Evolutionary conservation across 805 yeast species (phyloP).

Genomic region (Wickerhamiella azymoides): DNA sequence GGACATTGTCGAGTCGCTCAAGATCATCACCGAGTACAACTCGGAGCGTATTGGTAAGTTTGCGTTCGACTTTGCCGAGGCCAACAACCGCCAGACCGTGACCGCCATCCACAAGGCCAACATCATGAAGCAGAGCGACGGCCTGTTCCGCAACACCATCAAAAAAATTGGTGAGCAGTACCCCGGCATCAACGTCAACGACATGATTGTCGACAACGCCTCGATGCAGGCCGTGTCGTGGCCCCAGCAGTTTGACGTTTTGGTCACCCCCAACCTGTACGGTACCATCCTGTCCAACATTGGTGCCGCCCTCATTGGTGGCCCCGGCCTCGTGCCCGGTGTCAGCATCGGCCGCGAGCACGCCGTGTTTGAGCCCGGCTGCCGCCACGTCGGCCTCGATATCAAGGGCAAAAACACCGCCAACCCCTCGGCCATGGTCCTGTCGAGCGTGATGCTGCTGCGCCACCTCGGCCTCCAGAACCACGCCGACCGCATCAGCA

Average conservation of each 20-base stretch:
- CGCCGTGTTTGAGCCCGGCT: conserved; percentile 98
- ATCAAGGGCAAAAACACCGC: conserved; percentile 90
- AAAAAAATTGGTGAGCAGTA: conserved; percentile 73
- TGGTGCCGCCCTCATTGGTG: conserved; percentile 95
- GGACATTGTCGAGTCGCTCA: conserved; percentile 93
- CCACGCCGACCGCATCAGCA: conserved; percentile 72
- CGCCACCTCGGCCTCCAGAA: conserved; percentile 86
- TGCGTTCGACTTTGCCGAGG: conserved; percentile 89
- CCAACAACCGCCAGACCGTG: conserved; percentile 81
- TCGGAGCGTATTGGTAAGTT: conserved; percentile 96
- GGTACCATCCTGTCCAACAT: conserved; percentile 95
- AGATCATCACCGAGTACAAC: conserved; percentile 86
- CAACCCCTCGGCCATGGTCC: conserved; percentile 95
- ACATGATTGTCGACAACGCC: conserved; percentile 96
- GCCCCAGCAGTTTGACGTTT: conserved; percentile 96
- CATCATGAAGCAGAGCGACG: conserved; percentile 97
- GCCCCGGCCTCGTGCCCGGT: conserved; percentile 98
- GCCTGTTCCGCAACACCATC: conserved; percentile 89
- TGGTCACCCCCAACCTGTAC: conserved; percentile 95
- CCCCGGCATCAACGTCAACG: conserved; percentile 70
- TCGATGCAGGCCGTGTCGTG: conserved; percentile 98
- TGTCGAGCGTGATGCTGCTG: conserved; percentile 80
- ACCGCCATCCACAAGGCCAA: conserved; percentile 98
- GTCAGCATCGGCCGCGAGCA: conserved; percentile 95
- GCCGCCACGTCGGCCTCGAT: conserved; percentile 97